Conservation (phyloP, 129 eudicot species). For the Pulicaria dysenterica region DNA sequence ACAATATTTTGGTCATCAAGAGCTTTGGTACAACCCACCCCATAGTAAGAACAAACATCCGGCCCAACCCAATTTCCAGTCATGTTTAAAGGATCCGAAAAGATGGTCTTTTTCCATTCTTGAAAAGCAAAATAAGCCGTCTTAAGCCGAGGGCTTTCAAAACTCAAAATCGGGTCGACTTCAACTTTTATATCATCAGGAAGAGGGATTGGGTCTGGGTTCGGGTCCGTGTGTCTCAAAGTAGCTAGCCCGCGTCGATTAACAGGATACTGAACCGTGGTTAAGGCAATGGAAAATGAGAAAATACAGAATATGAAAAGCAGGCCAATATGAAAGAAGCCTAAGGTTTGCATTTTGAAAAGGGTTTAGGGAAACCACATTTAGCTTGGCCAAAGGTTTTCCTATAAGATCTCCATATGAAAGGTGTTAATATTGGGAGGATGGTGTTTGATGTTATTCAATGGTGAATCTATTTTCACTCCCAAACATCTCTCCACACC, state of each 20-base stretch:
- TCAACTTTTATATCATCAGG: slow-evolving; percentile 34
- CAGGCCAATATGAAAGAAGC: slow-evolving; percentile 47
- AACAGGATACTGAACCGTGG: slow-evolving; percentile 37
- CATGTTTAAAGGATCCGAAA: slow-evolving; percentile 66
- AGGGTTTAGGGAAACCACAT: slow-evolving; percentile 40
- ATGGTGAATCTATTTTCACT: slow-evolving; percentile 30
- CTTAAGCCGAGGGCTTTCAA: slow-evolving; percentile 51
- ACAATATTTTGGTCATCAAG: slow-evolving; percentile 45
- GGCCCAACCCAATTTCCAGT: slow-evolving; percentile 76
- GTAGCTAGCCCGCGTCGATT: slow-evolving; percentile 41
- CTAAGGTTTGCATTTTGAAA: slow-evolving; percentile 44
- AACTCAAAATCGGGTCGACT: slow-evolving; percentile 32
- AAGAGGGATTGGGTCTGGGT: slow-evolving; percentile 18
- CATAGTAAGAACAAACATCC: slow-evolving; percentile 63
- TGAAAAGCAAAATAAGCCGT: slow-evolving; percentile 66
- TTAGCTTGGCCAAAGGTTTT: slow-evolving; percentile 54
- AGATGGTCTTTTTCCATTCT: slow-evolving; percentile 70
- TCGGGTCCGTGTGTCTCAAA: slow-evolving; percentile 9
- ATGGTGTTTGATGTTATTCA: slow-evolving; percentile 18
- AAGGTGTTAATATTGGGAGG: slow-evolving; percentile 43
- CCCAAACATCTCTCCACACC: slow-evolving; percentile 40
- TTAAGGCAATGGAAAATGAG: slow-evolving; percentile 38
- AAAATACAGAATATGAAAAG: slow-evolving; percentile 33
- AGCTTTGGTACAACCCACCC: slow-evolving; percentile 58
- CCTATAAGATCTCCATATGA: slow-evolving; percentile 34